Base-by-base conservation (phyloP, 2,329 filamentous ascomycete genomes). In the Xylaria sp. region DNA sequence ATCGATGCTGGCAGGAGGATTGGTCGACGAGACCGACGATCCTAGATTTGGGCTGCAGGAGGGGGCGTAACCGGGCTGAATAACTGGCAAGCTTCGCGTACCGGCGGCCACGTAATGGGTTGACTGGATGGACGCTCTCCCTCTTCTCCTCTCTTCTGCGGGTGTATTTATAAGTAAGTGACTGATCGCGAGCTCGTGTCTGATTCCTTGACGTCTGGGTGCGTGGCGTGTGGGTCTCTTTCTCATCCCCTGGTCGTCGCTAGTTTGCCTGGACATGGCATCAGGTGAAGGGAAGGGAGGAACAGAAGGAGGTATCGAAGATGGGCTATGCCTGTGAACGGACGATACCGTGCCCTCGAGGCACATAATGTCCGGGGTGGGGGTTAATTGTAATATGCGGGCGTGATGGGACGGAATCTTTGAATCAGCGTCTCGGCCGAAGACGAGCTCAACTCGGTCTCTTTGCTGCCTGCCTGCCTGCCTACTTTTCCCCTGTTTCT, bases 1-100 rank as follows among this genome's bases (percentile, higher is more conserved):
- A 11, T 65, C 73, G 54, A 64, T 74, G 53, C 53, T 73, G 49
- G 73, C 70, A 53, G 10, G 70, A n/a, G 68, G 68, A 60, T 72
- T 71, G 5, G 66, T 39, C 9, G 65, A 65, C 23, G 53, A 52
- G 23, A 51, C 69, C 42, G 69, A 71, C 11, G 18, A 69, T 34
- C 72, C 73, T 19, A 70, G 66, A 39, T 61, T 71, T 49, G 66
- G 66, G 16, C 65, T 60, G 63, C 65, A 35, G 69, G 65, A 37
- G 73, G 73, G 23, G 66, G 71, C 66, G 2, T 73, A 47, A 46
- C 10, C 51, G 55, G 58, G 58, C 58, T 63, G 58, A 63, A 35
- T 51, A 51, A 51, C 49, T 35, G 23, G 49, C 8, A 59, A 54
- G n/a, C 61, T 56, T 48, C 44, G 51, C 55, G 39, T 60, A 13